Evolutionary conservation across 1,284 basidiomycete genomes (phyloP).

Genomic region (Omphalotus olearius): DNA sequence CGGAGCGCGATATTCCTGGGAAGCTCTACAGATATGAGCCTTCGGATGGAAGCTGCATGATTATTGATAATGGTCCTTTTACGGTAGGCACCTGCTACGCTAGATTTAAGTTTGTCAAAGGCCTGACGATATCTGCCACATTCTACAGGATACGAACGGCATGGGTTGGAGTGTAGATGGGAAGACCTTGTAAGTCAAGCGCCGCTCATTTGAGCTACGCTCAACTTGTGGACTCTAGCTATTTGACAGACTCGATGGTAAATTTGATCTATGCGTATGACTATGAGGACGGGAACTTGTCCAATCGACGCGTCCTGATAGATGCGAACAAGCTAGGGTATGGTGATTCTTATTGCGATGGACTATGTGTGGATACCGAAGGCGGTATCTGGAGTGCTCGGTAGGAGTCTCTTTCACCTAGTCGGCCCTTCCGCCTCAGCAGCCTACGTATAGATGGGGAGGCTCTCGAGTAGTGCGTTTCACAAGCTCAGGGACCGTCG

Average conservation of each 20-base stretch:
- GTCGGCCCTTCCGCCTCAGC: slow-evolving; percentile 6
- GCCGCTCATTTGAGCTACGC: slow-evolving; percentile 4
- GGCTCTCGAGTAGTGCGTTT: slow-evolving; percentile 58
- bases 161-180: slow-evolving; percentile 61
- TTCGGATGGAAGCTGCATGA: slow-evolving; percentile 33
- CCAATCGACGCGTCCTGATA: slow-evolving; percentile 51
- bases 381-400: slow-evolving; percentile 68
- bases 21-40: slow-evolving; percentile 61
- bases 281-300: slow-evolving; percentile 39
- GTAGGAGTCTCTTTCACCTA: slow-evolving; percentile 27
- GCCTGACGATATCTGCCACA: slow-evolving; percentile 1
- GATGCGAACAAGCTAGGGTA: slow-evolving; percentile 53
- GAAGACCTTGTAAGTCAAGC: slow-evolving; percentile 45
- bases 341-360: slow-evolving; percentile 52
- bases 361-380: slow-evolving; percentile 59
- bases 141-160: slow-evolving; percentile 55
- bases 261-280: slow-evolving; percentile 63
- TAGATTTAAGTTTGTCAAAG: slow-evolving; percentile 8
- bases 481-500: slow-evolving; percentile 43
- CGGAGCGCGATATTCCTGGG: slow-evolving; percentile 47
- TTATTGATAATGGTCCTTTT: slow-evolving; percentile 63
- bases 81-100: slow-evolving; percentile 38
- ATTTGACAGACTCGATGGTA: slow-evolving; percentile 61
- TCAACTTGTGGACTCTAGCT: slow-evolving; percentile 32
- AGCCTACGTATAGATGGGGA: slow-evolving; percentile 45